Conservation (phyloP, 1,139 yeast genomes). For the Geotrichum histeridarum region DNA sequence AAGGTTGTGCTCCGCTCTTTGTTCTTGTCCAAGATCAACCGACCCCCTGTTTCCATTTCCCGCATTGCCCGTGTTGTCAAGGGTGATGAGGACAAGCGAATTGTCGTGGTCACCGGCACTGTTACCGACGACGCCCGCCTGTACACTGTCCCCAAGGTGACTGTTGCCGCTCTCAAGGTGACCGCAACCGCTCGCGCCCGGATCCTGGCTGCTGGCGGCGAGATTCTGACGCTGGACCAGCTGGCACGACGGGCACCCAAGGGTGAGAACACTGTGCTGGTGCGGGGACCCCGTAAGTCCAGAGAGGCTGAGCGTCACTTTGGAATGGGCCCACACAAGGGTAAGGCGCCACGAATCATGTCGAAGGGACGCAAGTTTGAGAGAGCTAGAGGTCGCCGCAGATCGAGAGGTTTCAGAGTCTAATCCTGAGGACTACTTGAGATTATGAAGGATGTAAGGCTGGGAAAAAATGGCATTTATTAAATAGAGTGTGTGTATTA, state of each 20-base stretch:
- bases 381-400: conserved; percentile 99
- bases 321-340: conserved; percentile 99
- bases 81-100: conserved; percentile 80
- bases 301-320: conserved; percentile 99
- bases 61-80: conserved; percentile 80
- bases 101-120: conserved; percentile 98
- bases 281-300: conserved; percentile 98
- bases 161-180: conserved; percentile 98
- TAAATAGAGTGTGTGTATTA: too few species aligned
- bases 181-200: conserved; percentile 98
- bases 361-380: conserved; percentile 99
- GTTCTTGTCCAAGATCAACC: conserved; percentile 97
- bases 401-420: conserved; percentile 99
- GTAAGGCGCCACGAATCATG: conserved; percentile 97
- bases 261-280: conserved; percentile 96
- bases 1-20: conserved; percentile 89
- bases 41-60: conserved; percentile 97
- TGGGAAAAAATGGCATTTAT: too few species aligned
- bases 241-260: conserved; percentile 98
- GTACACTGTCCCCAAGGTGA: conserved; percentile 89
- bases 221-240: conserved; percentile 97
- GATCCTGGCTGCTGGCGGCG: conserved; percentile 98
- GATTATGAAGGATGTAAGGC: too few species aligned
- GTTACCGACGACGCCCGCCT: conserved; percentile 97
- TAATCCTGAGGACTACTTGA: too few species aligned